phyloP scores from a whole-genome alignment of 805 yeast species.

The Teunomyces panamensis region DNA sequence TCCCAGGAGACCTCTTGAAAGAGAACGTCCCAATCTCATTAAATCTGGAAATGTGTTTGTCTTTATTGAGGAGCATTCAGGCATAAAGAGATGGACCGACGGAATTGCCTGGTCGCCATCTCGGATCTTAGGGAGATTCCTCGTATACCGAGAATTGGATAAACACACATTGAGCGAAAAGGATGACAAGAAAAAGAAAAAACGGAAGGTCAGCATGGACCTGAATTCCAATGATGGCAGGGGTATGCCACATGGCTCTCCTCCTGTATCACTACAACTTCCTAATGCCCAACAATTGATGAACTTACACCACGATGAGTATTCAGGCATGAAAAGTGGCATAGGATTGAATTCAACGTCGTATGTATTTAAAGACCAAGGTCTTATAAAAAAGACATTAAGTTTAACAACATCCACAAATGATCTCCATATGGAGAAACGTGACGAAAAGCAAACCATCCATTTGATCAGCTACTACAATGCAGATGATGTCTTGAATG shows the following conservation, averaged over 20 bases:
- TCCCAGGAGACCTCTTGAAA: constrained; percentile 77
- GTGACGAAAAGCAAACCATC: constrained; percentile 42
- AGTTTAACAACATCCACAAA: constrained; percentile 40
- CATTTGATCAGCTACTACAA: constrained; percentile 80
- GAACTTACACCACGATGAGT: constrained; percentile 6
- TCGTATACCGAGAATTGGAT: constrained; percentile 71
- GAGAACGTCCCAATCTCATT: constrained; percentile 65
- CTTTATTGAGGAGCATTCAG: constrained; percentile 76
- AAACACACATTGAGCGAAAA: constrained; percentile 40
- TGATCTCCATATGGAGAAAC: constrained; percentile 24
- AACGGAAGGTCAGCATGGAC: constrained; percentile 18
- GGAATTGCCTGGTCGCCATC: constrained; percentile 95
- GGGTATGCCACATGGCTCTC: constrained; percentile 1
- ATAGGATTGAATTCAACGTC: constrained; percentile 50
- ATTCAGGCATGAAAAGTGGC: constrained; percentile 16
- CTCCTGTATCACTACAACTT: constrained; percentile 7
- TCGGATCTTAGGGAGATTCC: constrained; percentile 78
- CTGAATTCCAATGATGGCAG: constrained; percentile 7
- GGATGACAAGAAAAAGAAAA: constrained; percentile 42
- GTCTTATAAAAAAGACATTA: constrained; percentile 80
- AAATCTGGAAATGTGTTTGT: constrained; percentile 80
- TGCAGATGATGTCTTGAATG: constrained; percentile 66
- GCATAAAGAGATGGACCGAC: constrained; percentile 94
- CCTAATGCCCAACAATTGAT: constrained; percentile 4
- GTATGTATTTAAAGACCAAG: constrained; percentile 65